Evolutionary conservation across 305 asterid species (phyloP).

Genomic region (Solanum hybrid): DNA sequence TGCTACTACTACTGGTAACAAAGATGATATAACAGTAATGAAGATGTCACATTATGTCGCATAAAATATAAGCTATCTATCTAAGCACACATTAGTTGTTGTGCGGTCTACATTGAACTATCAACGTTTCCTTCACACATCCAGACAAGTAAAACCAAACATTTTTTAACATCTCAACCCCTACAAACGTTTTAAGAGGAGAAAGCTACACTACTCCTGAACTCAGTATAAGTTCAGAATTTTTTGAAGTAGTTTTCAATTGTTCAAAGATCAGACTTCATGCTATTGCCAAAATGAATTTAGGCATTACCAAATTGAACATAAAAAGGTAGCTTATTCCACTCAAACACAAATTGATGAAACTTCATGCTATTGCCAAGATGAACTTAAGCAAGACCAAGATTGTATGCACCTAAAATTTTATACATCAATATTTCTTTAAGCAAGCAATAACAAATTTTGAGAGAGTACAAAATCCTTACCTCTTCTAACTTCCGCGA

Average conservation of each 20-base stretch:
- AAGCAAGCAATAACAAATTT: not conserved
- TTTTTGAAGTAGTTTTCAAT: not conserved
- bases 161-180: not conserved
- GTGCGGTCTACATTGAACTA: not conserved
- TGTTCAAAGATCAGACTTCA: not conserved
- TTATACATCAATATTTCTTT: not conserved
- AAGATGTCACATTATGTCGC: not conserved
- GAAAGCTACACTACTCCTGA: not conserved
- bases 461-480: not conserved
- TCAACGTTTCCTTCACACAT: not conserved
- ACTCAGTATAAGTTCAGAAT: not conserved
- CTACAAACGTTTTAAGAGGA: not conserved
- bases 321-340: not conserved
- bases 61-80: too few relatives aligned
- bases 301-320: not conserved
- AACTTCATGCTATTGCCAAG: not conserved
- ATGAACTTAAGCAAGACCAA: not conserved
- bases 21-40: not conserved
- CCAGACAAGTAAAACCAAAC: not conserved
- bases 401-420: not conserved
- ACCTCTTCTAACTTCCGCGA: slow-evolving; percentile 42
- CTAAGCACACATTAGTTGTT: not conserved
- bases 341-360: not conserved
- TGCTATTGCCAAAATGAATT: not conserved
- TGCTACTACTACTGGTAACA: not conserved